A percentile compares a stretch with the other conserved stretches of the same genome.
Evolutionary conservation across 345 rosid genomes (phyloP).

Genomic region (Salix koriyanagi): DNA sequence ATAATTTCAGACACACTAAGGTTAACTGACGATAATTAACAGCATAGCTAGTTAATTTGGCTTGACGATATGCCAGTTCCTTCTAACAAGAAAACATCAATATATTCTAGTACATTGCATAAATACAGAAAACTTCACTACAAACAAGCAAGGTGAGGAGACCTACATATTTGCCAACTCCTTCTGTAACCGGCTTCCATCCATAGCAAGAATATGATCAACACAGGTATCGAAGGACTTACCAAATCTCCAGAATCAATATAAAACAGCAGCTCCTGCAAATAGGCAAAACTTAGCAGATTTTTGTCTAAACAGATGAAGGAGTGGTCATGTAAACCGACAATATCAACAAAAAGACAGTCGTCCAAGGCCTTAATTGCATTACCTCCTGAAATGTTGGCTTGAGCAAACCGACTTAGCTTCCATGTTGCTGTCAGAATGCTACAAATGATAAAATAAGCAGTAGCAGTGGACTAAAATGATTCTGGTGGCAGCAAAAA

Average conservation of each 20-base stretch:
- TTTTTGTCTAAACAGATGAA: neutral
- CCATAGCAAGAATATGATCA: slow-evolving; percentile 57
- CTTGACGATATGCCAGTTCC: neutral
- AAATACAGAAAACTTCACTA: neutral
- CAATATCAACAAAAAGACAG: neutral
- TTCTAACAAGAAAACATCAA: slow-evolving; percentile 1
- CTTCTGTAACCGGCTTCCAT: slow-evolving; percentile 61
- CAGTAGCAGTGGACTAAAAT: neutral
- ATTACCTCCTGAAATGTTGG: slow-evolving; percentile 33
- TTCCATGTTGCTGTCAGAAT: slow-evolving; percentile 42
- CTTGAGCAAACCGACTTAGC: slow-evolving; percentile 18
- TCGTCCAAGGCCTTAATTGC: neutral
- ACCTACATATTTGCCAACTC: slow-evolving; percentile 73
- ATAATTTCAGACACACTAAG: neutral
- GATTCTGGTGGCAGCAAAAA: neutral
- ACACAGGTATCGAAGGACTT: slow-evolving; percentile 41
- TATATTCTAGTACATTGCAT: neutral
- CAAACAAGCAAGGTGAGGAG: slow-evolving; percentile 8
- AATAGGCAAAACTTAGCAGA: neutral
- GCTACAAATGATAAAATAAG: slow-evolving; percentile 13
- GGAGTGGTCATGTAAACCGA: neutral
- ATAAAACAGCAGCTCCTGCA: slow-evolving; percentile 41
- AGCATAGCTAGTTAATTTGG: neutral
- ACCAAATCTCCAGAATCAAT: slow-evolving; percentile 32
- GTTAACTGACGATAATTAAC: neutral